Evolutionary conservation across 352 stramenopile genomes (phyloP).

Genomic region (Pseudoperonospora humuli): DNA sequence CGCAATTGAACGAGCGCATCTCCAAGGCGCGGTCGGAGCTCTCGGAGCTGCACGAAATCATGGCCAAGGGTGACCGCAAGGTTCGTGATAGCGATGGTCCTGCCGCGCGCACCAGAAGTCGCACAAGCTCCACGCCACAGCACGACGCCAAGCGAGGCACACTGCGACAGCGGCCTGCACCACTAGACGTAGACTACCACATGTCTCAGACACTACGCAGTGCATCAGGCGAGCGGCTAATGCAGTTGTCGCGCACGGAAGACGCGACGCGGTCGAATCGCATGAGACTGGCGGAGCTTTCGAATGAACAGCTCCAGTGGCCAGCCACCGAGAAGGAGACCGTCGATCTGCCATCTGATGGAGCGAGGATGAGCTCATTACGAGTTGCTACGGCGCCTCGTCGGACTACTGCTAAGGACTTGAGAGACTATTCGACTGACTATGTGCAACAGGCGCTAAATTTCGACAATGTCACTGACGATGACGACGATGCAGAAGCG

Average conservation of each 20-base stretch:
- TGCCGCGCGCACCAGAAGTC: slow-evolving; percentile 23
- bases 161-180: not conserved
- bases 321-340: slow-evolving; percentile 17
- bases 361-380: slow-evolving; percentile 21
- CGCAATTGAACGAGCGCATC: slow-evolving; percentile 44
- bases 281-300: slow-evolving; percentile 72
- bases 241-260: slow-evolving; percentile 44
- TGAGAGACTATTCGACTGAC: slow-evolving; percentile 60
- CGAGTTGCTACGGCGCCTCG: slow-evolving; percentile 28
- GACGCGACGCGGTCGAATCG: slow-evolving; percentile 45
- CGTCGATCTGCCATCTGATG: not conserved
- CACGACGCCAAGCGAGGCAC: slow-evolving; percentile 3
- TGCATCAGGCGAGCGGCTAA: slow-evolving; percentile 34
- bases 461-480: slow-evolving; percentile 50
- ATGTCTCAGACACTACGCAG: slow-evolving; percentile 29
- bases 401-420: slow-evolving; percentile 45
- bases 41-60: slow-evolving; percentile 45
- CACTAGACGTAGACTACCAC: slow-evolving; percentile 18
- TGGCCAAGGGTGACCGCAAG: slow-evolving; percentile 20
- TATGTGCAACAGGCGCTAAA: slow-evolving; percentile 69
- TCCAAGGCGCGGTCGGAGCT: slow-evolving; percentile 45
- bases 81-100: slow-evolving; percentile 21
- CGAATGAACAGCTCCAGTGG: slow-evolving; percentile 53
- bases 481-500: slow-evolving; percentile 19
- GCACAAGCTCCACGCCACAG: slow-evolving; percentile 5